A percentile compares a stretch with the other conserved stretches of the same genome.
Conservation (phyloP, 176 grass and related monocot genomes). For the Oryza glumipatula region DNA sequence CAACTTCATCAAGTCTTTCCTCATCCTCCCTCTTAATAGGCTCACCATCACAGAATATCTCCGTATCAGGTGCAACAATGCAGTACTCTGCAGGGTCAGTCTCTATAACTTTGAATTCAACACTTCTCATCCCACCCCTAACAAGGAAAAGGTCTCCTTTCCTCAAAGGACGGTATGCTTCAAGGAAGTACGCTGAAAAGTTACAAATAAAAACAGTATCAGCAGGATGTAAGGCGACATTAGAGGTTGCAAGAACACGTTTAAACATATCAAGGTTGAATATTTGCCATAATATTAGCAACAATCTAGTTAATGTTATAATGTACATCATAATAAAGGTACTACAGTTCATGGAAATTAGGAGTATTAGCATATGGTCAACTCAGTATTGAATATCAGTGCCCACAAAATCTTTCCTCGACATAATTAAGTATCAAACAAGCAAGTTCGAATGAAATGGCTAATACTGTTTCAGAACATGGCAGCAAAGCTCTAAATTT, state of each 20-base stretch:
- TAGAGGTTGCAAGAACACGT: background rate
- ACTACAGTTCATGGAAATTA: background rate
- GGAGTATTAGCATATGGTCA: background rate
- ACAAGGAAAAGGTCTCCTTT: constrained; percentile 90
- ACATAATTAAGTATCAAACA: background rate
- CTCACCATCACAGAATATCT: constrained; percentile 88
- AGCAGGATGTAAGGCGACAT: constrained; percentile 7
- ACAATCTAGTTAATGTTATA: background rate
- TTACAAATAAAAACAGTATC: background rate
- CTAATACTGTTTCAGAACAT: background rate
- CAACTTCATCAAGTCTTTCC: constrained; percentile 75
- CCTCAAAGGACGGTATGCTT: constrained; percentile 76
- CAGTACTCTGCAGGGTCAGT: constrained; percentile 82
- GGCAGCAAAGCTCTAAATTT: background rate
- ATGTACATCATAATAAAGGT: background rate
- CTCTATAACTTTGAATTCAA: constrained; percentile 89
- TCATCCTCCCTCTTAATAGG: constrained; percentile 90
- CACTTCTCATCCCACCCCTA: constrained; percentile 79
- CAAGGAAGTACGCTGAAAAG: constrained; percentile 81
- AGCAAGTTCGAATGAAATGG: background rate
- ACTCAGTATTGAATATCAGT: constrained; percentile 4
- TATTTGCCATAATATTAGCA: background rate
- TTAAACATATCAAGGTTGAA: background rate
- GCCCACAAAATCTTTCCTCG: background rate
- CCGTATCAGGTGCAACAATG: constrained; percentile 84